Evolutionary conservation across 2,329 filamentous ascomycete genomes (phyloP).

Genomic region (Fusarium foetens): DNA sequence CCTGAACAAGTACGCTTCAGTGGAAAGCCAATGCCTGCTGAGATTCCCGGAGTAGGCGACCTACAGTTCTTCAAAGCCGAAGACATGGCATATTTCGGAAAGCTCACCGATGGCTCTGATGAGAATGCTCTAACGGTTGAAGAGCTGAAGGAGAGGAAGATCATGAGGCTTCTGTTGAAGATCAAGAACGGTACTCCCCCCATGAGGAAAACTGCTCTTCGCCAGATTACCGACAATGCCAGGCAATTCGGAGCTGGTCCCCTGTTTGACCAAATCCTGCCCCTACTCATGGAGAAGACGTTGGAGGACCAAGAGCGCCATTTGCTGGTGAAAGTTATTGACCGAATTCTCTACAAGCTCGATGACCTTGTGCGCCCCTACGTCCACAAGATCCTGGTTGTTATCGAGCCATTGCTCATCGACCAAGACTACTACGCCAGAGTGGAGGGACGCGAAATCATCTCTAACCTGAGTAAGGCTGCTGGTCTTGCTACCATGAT

Average conservation of each 20-base stretch:
- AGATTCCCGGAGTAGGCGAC: conserved; percentile 95
- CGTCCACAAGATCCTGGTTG: conserved; percentile 97
- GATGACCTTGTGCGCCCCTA: conserved; percentile 96
- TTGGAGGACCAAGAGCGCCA: conserved; percentile 98
- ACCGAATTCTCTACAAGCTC: conserved; percentile 97
- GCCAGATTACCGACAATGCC: conserved; percentile 97
- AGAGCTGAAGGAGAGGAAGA: conserved; percentile 96
- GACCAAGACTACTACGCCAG: conserved; percentile 99
- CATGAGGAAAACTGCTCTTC: conserved; percentile 97
- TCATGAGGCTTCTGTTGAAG: conserved; percentile 95
- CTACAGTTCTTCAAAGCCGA: conserved; percentile 98
- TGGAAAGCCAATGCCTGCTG: conserved; percentile 91
- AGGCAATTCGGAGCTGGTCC: conserved; percentile 93
- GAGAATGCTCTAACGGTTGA: conserved; percentile 93
- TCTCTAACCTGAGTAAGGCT: conserved; percentile 96
- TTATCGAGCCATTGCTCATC: conserved; percentile 98
- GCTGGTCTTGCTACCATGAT: conserved; percentile 99
- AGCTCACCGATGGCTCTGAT: conserved; percentile 92
- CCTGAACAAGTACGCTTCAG: conserved; percentile 84
- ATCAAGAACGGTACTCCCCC: conserved; percentile 99
- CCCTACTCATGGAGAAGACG: conserved; percentile 97
- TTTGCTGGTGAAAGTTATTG: conserved; percentile 98
- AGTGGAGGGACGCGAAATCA: conserved; percentile 98
- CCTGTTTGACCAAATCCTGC: conserved; percentile 96
- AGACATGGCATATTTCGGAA: conserved; percentile 98